Base-by-base conservation (phyloP, 208 protist species). In the Herpetomonas tarakana region DNA sequence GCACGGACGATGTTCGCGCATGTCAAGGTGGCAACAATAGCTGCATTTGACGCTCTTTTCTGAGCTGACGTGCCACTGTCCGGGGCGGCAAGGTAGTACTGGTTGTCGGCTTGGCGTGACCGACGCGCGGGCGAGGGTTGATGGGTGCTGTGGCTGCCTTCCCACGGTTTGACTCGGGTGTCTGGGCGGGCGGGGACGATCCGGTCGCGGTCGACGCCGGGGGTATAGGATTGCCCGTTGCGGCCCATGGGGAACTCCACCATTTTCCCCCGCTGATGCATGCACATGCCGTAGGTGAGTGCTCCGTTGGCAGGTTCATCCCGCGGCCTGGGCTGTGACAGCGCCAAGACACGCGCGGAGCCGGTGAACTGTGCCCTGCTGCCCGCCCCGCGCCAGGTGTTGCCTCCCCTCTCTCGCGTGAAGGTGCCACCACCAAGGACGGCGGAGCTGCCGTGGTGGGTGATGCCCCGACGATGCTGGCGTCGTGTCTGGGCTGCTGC, bases 161-260 rank as follows among this genome's bases (percentile, higher is more conserved):
- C 57, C 85, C 85, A 92, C 52, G 85, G 79, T 21, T 51, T 46
- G 35, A 73, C 35, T 3, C 62, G 7, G 18, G 81, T 31, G 52
- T 46, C 39, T 0, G 74, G 81, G 1, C 75, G 71, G 18, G 30
- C 39, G 6, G 87, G 87, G n/a, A 94, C 77, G 29, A 88, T 68
- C 49, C 88, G 88, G 58, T 94, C 75, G 30, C 88, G 88, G 63
- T 94, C 88, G n/a, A 91, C 73, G 24, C 88, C 83, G 1, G 88
- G 79, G 16, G 41, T 76, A 72, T 94, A 94, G 14, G 55, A 30
- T 3, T 63, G 69, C 19, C 70, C 74, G 58, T 69, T 76, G 52
- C 87, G 78, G 6, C 87, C 83, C 30, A 47, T 24, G 16, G 72
- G 86, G 51, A 77, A 76, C 45, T 65, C 55, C 21, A 76, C 74